Evolutionary conservation across 495 filamentous ascomycete genomes (phyloP).

Genomic region (Penicillium egyptiacum): DNA sequence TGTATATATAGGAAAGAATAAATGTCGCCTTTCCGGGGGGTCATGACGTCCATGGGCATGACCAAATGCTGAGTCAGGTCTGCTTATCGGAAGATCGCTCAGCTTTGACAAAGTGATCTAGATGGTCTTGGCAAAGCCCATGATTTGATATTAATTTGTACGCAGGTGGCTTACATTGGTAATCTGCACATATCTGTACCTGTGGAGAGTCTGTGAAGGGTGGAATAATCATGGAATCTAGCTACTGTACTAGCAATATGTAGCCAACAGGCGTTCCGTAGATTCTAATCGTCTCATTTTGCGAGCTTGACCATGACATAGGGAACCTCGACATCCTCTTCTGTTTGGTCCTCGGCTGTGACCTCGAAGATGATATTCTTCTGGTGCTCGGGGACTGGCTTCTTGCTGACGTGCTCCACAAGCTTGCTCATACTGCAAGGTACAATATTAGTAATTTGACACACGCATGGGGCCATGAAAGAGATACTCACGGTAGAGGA

Average conservation of each 20-base stretch:
- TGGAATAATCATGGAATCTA: conserved; percentile 7
- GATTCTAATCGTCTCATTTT: conserved; percentile 31
- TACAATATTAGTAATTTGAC: conserved; percentile 12
- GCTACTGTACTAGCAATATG: conserved; percentile 4
- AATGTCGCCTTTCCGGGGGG: conserved; percentile 8
- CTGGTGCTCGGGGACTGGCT: conserved; percentile 85
- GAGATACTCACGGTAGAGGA: conserved; percentile 58
- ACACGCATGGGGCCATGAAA: conserved; percentile 11
- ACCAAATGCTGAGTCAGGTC: conserved; percentile 25
- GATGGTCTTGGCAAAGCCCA: not conserved
- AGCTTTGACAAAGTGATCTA: conserved; percentile 35
- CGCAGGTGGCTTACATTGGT: not conserved
- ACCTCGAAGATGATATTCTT: conserved; percentile 96
- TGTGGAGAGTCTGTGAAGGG: not conserved
- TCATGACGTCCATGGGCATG: conserved; percentile 25
- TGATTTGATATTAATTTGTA: not conserved
- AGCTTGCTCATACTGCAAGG: conserved; percentile 73
- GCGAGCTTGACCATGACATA: conserved; percentile 86
- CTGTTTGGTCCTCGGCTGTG: conserved; percentile 83
- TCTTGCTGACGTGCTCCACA: conserved; percentile 86
- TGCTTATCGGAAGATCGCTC: conserved; percentile 28
- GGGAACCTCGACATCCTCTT: conserved; percentile 95
- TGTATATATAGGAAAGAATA: conserved; percentile 15
- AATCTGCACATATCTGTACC: not conserved
- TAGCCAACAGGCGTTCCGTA: conserved; percentile 1